Conservation (phyloP, 768 basidiomycete species). For the Tulasnella sp. region DNA sequence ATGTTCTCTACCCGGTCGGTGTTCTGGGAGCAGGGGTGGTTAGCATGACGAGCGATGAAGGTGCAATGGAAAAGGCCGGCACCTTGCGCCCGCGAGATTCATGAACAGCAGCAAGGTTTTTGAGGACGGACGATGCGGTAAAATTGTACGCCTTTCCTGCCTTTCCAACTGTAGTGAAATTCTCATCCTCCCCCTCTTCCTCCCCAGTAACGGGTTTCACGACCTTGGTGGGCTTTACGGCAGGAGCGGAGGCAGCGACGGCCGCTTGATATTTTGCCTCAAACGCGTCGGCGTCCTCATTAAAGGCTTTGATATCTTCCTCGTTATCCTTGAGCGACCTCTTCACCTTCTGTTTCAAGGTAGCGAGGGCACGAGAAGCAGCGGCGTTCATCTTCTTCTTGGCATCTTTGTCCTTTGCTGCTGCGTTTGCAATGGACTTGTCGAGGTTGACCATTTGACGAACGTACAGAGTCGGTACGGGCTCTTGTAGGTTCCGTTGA, state of each 20-base stretch:
- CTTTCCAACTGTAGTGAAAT: slow-evolving; percentile 82
- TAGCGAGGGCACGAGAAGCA: slow-evolving; percentile 88
- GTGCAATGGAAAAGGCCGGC: slow-evolving; percentile 20
- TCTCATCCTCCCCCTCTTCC: slow-evolving; percentile 47
- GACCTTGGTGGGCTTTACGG: slow-evolving; percentile 29
- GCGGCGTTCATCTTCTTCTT: slow-evolving; percentile 96
- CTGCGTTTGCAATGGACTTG: slow-evolving; percentile 57
- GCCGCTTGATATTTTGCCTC: slow-evolving; percentile 59
- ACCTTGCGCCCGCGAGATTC: slow-evolving; percentile 97
- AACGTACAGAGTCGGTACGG: slow-evolving; percentile 79
- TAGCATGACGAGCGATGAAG: neutral
- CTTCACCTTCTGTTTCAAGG: slow-evolving; percentile 97
- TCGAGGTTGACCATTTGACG: slow-evolving; percentile 71
- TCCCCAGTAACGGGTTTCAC: slow-evolving; percentile 30
- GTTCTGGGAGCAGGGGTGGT: slow-evolving; percentile 47
- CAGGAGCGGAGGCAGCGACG: slow-evolving; percentile 37
- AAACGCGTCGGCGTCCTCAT: slow-evolving; percentile 84
- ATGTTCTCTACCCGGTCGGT: slow-evolving; percentile 95
- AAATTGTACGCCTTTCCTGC: slow-evolving; percentile 78
- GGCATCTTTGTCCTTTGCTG: slow-evolving; percentile 84
- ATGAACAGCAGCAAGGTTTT: slow-evolving; percentile 81
- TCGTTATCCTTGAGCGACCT: slow-evolving; percentile 88
- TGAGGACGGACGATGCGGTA: slow-evolving; percentile 81
- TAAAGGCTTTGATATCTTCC: slow-evolving; percentile 65
- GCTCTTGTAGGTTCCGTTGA: slow-evolving; percentile 77